Percentiles rank a stretch among this genome's conserved stretches.
These are phyloP conservation scores for Sphagnum fallax DNA, from an alignment of 228 moss, liverwort and hornwort genomes.

Conservation along the genomic window DNA sequence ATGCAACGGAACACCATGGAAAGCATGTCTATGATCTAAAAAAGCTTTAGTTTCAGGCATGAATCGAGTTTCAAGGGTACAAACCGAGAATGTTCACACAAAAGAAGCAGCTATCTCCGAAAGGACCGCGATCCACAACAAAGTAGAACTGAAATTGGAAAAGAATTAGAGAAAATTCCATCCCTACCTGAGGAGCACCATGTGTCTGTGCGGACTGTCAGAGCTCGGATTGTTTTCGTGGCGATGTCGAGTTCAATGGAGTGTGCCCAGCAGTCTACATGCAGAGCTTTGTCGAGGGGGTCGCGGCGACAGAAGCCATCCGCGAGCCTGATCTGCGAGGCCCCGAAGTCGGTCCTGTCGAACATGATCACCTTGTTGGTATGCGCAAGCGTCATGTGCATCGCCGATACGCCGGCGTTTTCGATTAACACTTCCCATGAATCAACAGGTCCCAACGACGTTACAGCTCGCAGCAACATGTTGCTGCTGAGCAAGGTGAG, in stretches of 20 bases:
- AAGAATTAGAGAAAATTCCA: too few species aligned
- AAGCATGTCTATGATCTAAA: too few species aligned
- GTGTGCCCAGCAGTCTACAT: conserved; percentile 69
- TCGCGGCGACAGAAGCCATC: conserved; percentile 39
- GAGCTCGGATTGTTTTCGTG: conserved; percentile 31
- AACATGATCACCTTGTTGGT: conserved; percentile 56
- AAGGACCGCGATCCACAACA: too few species aligned
- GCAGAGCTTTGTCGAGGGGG: conserved; percentile 32
- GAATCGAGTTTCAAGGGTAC: too few species aligned
- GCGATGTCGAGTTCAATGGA: conserved; percentile 30
- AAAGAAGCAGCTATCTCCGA: too few species aligned
- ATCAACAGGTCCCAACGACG: conserved; percentile 12
- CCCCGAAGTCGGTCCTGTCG: conserved; percentile 61
- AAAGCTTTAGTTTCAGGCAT: too few species aligned
- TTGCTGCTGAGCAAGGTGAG: not conserved
- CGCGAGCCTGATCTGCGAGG: conserved; percentile 46
- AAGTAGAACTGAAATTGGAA: too few species aligned
- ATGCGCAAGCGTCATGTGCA: conserved; percentile 61
- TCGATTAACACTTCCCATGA: conserved; percentile 34
- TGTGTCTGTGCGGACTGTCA: conserved; percentile 43
- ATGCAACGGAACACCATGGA: too few species aligned
- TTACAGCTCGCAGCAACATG: not conserved
- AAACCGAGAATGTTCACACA: too few species aligned
- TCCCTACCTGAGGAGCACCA: conserved; percentile 39
- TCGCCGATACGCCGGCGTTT: conserved; percentile 59